Conservation (phyloP, 208 protist genomes). For the Trypanosoma scelopori region DNA sequence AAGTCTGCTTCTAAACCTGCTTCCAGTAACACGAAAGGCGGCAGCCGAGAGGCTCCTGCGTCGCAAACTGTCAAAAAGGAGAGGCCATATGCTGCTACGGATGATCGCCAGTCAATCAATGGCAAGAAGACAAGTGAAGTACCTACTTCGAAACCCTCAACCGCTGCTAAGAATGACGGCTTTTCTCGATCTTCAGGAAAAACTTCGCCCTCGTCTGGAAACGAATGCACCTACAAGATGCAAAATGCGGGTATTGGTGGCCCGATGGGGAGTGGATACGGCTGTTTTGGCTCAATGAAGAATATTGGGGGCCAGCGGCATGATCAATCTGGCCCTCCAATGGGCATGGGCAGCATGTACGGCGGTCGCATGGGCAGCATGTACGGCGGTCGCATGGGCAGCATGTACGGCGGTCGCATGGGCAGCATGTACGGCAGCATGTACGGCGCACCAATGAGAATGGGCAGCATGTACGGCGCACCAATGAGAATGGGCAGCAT, state of each 20-base stretch:
- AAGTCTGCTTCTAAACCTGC: too few relatives aligned
- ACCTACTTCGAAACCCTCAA: too few relatives aligned
- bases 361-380: slow-evolving; percentile 24
- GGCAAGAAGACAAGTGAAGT: too few relatives aligned
- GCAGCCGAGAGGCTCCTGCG: too few relatives aligned
- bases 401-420: slow-evolving; percentile 32
- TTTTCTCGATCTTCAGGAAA: too few relatives aligned
- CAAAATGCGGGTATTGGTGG: slow-evolving; percentile 20
- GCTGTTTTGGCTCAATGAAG: slow-evolving; percentile 3
- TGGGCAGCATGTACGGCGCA: slow-evolving; percentile 5
- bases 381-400: slow-evolving; percentile 34
- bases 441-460: slow-evolving; percentile 30
- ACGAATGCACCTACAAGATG: not conserved
- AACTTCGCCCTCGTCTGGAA: not conserved
- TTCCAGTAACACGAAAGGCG: too few relatives aligned
- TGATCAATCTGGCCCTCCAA: not conserved
- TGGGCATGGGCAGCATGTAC: slow-evolving; percentile 31
- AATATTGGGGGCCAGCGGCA: not conserved
- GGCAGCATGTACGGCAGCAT: slow-evolving; percentile 38
- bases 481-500: slow-evolving; percentile 11
- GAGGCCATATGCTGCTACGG: too few relatives aligned
- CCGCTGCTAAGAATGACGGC: too few relatives aligned
- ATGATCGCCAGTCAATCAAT: too few relatives aligned
- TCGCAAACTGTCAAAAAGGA: too few relatives aligned
- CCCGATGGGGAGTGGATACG: slow-evolving; percentile 22